These are phyloP conservation scores for Ascocoryne sarcoides DNA, from an alignment of 2,329 filamentous ascomycete genomes.

Conservation along the genomic window DNA sequence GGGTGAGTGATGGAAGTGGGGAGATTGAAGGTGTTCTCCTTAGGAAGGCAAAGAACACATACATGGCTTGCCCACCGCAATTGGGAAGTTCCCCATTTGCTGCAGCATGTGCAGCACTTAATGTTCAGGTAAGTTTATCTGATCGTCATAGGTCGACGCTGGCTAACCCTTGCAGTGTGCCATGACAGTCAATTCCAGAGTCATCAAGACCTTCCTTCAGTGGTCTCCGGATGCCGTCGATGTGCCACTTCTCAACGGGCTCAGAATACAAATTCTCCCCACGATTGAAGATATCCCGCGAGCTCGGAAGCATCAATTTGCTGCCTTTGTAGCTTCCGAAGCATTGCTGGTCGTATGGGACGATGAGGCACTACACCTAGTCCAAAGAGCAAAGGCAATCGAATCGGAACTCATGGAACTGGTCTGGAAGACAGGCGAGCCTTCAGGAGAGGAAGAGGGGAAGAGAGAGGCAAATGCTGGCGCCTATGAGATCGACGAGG, in stretches of 20 bases:
- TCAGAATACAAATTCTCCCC: conserved; percentile 68
- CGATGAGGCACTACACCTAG: conserved; percentile 64
- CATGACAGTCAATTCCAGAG: conserved; percentile 72
- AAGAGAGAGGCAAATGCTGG: conserved; percentile 39
- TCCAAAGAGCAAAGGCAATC: conserved; percentile 61
- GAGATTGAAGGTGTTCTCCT: conserved; percentile 65
- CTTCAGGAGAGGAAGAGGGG: conserved; percentile 46
- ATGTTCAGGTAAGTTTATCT: conserved; percentile 51
- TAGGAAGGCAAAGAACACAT: conserved; percentile 57
- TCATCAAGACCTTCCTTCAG: conserved; percentile 69
- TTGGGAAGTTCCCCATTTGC: conserved; percentile 56
- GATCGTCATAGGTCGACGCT: background rate
- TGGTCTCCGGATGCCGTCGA: conserved; percentile 66
- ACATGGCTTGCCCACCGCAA: conserved; percentile 63
- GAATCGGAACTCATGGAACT: conserved; percentile 71
- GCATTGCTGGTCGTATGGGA: conserved; percentile 73
- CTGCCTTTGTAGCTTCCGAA: conserved; percentile 66
- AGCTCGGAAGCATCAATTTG: conserved; percentile 71
- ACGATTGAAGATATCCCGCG: conserved; percentile 61
- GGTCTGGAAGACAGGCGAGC: conserved; percentile 57
- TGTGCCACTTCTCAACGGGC: conserved; percentile 66
- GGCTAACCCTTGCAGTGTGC: conserved; percentile 45
- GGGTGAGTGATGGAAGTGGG: conserved; percentile 62
- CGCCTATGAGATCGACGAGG: conserved; percentile 57
- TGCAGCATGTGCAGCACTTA: conserved; percentile 56